Conservation (phyloP, 306 rosid genomes). For the Abrus precatorius region DNA sequence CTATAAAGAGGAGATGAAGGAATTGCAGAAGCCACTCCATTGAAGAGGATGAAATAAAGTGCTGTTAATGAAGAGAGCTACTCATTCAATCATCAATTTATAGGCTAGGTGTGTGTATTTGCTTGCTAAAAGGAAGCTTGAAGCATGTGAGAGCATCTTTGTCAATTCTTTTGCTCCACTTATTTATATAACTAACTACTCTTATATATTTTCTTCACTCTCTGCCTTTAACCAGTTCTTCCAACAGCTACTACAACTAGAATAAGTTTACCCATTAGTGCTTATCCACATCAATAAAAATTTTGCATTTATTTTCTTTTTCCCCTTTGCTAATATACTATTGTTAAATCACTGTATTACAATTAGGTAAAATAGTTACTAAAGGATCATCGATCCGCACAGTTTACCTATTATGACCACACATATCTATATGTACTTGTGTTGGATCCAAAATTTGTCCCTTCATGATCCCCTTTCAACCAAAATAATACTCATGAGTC, state of each 20-base stretch:
- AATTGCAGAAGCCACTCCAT: constrained; percentile 65
- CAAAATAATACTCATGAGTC: background rate
- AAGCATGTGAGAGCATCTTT: constrained; percentile 56
- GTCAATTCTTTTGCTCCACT: constrained; percentile 34
- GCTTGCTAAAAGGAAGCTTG: constrained; percentile 37
- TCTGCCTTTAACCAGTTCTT: constrained; percentile 25
- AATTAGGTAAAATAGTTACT: background rate
- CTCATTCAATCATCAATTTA: constrained; percentile 47
- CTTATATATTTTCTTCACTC: background rate
- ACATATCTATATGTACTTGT: background rate
- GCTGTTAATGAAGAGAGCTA: constrained; percentile 24
- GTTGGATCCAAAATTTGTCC: constrained; percentile 10
- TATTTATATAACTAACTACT: background rate
- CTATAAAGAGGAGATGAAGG: constrained; percentile 48
- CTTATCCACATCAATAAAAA: constrained; percentile 16
- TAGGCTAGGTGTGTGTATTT: constrained; percentile 49
- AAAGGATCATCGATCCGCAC: background rate
- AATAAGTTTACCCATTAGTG: constrained; percentile 7
- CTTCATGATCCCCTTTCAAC: background rate
- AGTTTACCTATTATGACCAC: constrained; percentile 31
- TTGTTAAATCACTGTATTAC: background rate
- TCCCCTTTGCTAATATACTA: background rate
- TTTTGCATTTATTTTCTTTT: background rate
- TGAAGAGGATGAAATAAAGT: constrained; percentile 41
- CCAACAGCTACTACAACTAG: background rate